Percentiles rank a stretch among this genome's conserved stretches.
These are phyloP conservation scores for Tilletia caries DNA, from an alignment of 1,284 basidiomycete species.

Conservation along the genomic window DNA sequence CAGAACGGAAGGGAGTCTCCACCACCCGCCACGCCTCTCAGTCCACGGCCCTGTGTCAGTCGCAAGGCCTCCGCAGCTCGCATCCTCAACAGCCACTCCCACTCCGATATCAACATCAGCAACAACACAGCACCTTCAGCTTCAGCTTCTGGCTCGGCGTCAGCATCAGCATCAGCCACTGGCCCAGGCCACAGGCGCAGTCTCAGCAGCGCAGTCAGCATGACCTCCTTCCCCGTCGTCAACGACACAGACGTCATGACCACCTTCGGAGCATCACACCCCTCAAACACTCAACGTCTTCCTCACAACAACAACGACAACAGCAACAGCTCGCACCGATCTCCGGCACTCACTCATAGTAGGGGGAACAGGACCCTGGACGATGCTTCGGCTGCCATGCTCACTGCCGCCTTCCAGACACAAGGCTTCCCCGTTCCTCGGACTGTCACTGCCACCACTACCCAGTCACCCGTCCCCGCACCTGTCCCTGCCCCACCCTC, in stretches of 20 bases:
- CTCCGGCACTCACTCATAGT: too few species aligned
- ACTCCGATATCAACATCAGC: neutral
- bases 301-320: too few species aligned
- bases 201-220: neutral
- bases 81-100: too few species aligned
- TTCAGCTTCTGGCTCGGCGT: neutral
- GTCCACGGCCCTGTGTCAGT: conserved; percentile 1
- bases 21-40: neutral
- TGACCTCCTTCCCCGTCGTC: neutral
- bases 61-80: conserved; percentile 1
- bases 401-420: too few species aligned
- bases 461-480: too few species aligned
- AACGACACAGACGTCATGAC: conserved; percentile 1
- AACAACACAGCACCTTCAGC: neutral
- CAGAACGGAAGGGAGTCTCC: neutral
- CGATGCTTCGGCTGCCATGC: too few species aligned
- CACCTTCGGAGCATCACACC: neutral
- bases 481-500: too few species aligned
- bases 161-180: neutral
- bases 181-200: neutral
- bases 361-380: too few species aligned
- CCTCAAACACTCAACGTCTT: neutral
- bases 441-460: too few species aligned
- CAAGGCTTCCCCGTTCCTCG: too few species aligned
- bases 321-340: too few species aligned